phyloP scores from a whole-genome alignment of 192 early-diverging fungal genomes.

The Podila epigama region DNA sequence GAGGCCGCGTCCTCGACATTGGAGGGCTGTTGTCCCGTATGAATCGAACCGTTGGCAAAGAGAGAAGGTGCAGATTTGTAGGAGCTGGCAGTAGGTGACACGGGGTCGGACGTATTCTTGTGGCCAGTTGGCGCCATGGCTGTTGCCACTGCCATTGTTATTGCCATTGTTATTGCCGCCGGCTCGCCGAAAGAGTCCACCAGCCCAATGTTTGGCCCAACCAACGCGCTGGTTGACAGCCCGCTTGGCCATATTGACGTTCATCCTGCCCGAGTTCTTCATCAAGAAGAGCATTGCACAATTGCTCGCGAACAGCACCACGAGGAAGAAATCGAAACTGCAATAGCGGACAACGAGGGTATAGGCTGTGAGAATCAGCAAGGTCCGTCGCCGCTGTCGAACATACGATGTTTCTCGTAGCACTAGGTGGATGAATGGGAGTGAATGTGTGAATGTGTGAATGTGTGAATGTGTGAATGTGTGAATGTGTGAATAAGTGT shows the following conservation, averaged over 20 bases:
- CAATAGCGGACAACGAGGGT: conserved; percentile 52
- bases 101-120: not conserved
- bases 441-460: no score
- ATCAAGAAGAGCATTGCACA: conserved; percentile 60
- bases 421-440: conserved; percentile 45
- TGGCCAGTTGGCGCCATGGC: not conserved
- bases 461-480: no score
- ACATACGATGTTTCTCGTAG: conserved; percentile 58
- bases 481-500: no score
- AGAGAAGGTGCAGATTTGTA: conserved; percentile 6
- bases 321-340: conserved; percentile 59
- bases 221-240: conserved; percentile 57
- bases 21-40: not conserved
- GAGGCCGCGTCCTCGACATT: conserved; percentile 5
- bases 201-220: conserved; percentile 63
- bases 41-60: not conserved
- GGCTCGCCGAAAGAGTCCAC: conserved; percentile 46
- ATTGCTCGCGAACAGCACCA: conserved; percentile 54
- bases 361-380: conserved; percentile 54
- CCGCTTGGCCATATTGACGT: conserved; percentile 64
- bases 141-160: conserved; percentile 5
- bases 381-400: conserved; percentile 52
- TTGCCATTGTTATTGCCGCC: conserved; percentile 1
- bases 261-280: conserved; percentile 62
- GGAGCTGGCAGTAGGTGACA: conserved; percentile 2